Evolutionary conservation across 2,329 filamentous ascomycete genomes (phyloP), one percentile per base, ranked within the genome.

Genomic region (Amauroascus niger): DNA sequence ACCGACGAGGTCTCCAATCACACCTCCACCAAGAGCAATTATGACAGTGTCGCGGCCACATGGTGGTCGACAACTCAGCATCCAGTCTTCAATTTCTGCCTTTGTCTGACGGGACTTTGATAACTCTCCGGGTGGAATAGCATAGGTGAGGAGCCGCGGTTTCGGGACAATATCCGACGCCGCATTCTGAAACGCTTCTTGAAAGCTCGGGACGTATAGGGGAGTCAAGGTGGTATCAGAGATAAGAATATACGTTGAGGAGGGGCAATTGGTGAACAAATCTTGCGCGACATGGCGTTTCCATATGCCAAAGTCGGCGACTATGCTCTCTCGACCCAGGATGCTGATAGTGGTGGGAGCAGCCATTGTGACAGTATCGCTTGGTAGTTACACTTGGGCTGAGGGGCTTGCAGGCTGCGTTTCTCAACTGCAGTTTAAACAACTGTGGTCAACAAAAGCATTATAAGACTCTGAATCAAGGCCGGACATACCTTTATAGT

Each of bases 1-100:
- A 50, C 93, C 93, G 59, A 95, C 90, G 86, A 98, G 86, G 70
- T 98, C 93, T 30, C 93, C 93, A 70, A 98, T 96, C 57, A 98
- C 93, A 55, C 93, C 93, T 59, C 93, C 93, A 30, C 93, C 93
- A 8, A 98, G 79, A 22, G 93, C 93, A 67, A 98, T 87, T 55
- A 98, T 84, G 59, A 98, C 87, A 0, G 89, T 95, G 70, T 98
- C 93, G 61, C 93, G 80, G 24, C 90, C 95, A 74, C 93, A 98
- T 84, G 74, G 74, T n/a, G 73, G 73, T 49, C 85, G 83, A 63
- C 95, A 82, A 61, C 83, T 81, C 55, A 97, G 77, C 81, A 98
- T 85, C 93, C 93, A 98, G 71, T 98, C 93, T 70, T 98, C 93
- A 51, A 98, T 90, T 63, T 91, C 86, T 44, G 86, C 90, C 72